Evolutionary conservation across 257 asterid species (phyloP), one percentile per base, ranked within the genome.

Genomic region (Cruciata laevipes): DNA sequence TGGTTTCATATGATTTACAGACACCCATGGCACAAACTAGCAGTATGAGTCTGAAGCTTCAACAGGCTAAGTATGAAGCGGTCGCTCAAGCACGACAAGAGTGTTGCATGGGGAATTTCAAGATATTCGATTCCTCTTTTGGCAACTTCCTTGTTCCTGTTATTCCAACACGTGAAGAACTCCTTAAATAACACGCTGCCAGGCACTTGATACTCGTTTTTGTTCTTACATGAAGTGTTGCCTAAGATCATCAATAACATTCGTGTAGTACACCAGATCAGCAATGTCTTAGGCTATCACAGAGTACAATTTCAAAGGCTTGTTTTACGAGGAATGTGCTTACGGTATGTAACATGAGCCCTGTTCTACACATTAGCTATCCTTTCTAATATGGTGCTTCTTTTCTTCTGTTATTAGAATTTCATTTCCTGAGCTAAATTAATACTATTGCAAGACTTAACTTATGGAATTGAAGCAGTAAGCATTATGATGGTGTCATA

Each of bases 61-160:
- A 78, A 69, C 84, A 78, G 67, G 88, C 84, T 0, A 87, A 78
- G 81, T 67, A 80, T 76, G 61, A 55, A 27, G 95, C 95, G 7
- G 88, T 87, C n/a, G 74, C 85, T 3, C 88, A 89, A 75, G 91
- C 89, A 24, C 82, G 79, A 42, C 87, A 84, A 70, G 95, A 87
- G 18, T 79, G 85, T 67, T 81, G 84, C 78, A 82, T 83, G 2
- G 85, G 83, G 21, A 86, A 88, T 76, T 90, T 77, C 25, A 86
- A 76, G 71, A 67, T 86, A 37, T 84, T 90, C 6, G 90, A 90
- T 69, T 90, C 95, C 9, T 80, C 81, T 7, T 86, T 58, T 76
- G 95, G 91, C 65, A 90, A 90, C 78, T 86, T 76, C 79, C 91
- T 90, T 8, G 89, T 90, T 63, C 95, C 95, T 0, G 95, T 87